A percentile compares a stretch with the other conserved stretches of the same genome.
phyloP scores from a whole-genome alignment of 2,329 filamentous ascomycete genomes.

The Talaromyces piceae region DNA sequence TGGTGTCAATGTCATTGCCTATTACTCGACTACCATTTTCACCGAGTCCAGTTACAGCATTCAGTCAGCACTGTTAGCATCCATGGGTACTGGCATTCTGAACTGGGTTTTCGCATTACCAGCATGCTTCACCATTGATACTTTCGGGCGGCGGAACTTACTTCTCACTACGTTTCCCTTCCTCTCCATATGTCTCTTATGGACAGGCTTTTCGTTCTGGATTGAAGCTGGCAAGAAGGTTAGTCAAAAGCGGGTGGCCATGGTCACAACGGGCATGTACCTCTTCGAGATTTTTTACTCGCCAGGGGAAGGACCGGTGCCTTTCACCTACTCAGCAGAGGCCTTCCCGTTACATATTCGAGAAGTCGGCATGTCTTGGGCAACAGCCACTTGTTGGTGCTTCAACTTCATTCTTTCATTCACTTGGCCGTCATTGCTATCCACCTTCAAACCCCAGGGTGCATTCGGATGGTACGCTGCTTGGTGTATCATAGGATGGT shows the following conservation, averaged over 20 bases:
- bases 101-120: constrained; percentile 60
- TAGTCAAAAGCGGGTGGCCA: constrained; percentile 30
- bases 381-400: constrained; percentile 49
- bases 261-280: constrained; percentile 37
- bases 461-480: constrained; percentile 52
- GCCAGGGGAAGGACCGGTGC: constrained; percentile 54
- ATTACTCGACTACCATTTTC: constrained; percentile 58
- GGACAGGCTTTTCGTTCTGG: constrained; percentile 46
- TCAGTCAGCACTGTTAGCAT: constrained; percentile 49
- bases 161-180: constrained; percentile 57
- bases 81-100: constrained; percentile 57
- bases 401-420: constrained; percentile 50
- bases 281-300: constrained; percentile 48
- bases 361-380: constrained; percentile 55
- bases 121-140: constrained; percentile 60
- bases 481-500: constrained; percentile 48
- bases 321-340: constrained; percentile 59
- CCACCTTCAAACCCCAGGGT: constrained; percentile 45
- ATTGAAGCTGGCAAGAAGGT: constrained; percentile 28
- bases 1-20: constrained; percentile 51
- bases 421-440: constrained; percentile 45
- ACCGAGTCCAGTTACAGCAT: constrained; percentile 46
- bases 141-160: constrained; percentile 56
- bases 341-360: constrained; percentile 56
- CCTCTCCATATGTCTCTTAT: constrained; percentile 45